Base-by-base conservation (phyloP, 140 eudicot genomes). In the Senecio squalidus region DNA sequence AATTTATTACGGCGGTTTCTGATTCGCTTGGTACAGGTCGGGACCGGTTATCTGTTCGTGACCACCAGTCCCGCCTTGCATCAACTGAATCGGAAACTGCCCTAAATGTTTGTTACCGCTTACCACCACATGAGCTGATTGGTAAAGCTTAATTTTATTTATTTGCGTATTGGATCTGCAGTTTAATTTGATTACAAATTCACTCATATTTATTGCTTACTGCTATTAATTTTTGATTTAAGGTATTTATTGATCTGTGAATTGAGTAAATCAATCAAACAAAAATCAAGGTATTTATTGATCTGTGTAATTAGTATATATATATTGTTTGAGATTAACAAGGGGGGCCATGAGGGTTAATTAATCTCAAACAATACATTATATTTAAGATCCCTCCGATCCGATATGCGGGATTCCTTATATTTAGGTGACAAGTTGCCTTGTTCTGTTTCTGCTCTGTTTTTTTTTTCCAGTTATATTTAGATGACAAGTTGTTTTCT, bases 1-100 rank as follows among this genome's bases (percentile, higher is more conserved):
- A 55, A 21, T 62, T 43, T 4, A 58, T 86, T 77, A 70, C 83
- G 73, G 95, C 69, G 80, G 81, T 58, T 80, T 89, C 95, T 80
- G 70, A 79, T 80, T 89, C 95, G 97, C 97, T 85, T 89, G 97
- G 97, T 89, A 95, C 97, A 89, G 94, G 95, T 89, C 97, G 97
- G 97, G 97, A 85, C 78, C 78, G 78, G 62, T 36, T 73, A 53
- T 67, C 79, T 77, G 75, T 27, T 13, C 23, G 72, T 66, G 67
- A 66, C 59, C 53, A 20, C 74, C 43, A 75, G 70, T 85, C 97
- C 95, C 89, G 97, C 93, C 89, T 82, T 89, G 97, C 95, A 89
- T 78, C 95, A 89, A 89, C 80, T 85, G 97, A 89, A 89, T 89
- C 84, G 67, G 97, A 85, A 77, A 20, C 82, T 48, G 82, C 82